phyloP scores from a whole-genome alignment of 768 basidiomycete species.

The Lactarius deliciosus region DNA sequence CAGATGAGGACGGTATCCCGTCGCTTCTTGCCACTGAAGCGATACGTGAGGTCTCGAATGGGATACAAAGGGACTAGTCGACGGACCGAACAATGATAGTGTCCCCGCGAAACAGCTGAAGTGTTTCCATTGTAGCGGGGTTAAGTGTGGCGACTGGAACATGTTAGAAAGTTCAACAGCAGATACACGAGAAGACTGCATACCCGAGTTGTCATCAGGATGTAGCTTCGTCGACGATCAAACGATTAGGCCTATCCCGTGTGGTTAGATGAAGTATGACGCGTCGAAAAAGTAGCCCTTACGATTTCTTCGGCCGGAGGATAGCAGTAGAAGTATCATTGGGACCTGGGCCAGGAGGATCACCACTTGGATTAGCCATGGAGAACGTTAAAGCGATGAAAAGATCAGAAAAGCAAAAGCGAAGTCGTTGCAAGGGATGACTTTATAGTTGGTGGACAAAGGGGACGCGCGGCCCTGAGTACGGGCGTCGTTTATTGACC shows the following conservation, averaged over 20 bases:
- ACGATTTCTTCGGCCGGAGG: constrained; percentile 97
- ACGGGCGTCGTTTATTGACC: constrained; percentile 4
- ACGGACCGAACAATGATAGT: constrained; percentile 88
- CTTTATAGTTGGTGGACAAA: constrained; percentile 22
- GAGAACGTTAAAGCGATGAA: constrained; percentile 9
- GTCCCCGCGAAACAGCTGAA: constrained; percentile 94
- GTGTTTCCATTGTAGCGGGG: constrained; percentile 93
- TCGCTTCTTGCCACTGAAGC: constrained; percentile 88
- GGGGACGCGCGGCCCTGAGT: constrained; percentile 29
- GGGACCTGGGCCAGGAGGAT: constrained; percentile 76
- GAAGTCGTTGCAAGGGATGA: not conserved
- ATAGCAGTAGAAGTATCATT: constrained; percentile 95
- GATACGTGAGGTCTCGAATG: not conserved
- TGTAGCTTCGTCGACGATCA: constrained; percentile 93
- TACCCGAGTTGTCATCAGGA: constrained; percentile 96
- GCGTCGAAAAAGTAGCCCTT: constrained; percentile 37
- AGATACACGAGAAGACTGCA: constrained; percentile 29
- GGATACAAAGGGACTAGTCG: not conserved
- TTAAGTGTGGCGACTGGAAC: constrained; percentile 86
- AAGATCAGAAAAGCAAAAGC: constrained; percentile 2
- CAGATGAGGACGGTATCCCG: constrained; percentile 98
- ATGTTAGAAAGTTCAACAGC: constrained; percentile 1
- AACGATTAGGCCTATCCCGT: constrained; percentile 80
- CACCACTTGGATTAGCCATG: constrained; percentile 83
- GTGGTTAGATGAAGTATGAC: constrained; percentile 27